Evolutionary conservation across 805 yeast genomes (phyloP), one percentile per base, ranked within the genome.

Genomic region (Myxozyma melibiosi): DNA sequence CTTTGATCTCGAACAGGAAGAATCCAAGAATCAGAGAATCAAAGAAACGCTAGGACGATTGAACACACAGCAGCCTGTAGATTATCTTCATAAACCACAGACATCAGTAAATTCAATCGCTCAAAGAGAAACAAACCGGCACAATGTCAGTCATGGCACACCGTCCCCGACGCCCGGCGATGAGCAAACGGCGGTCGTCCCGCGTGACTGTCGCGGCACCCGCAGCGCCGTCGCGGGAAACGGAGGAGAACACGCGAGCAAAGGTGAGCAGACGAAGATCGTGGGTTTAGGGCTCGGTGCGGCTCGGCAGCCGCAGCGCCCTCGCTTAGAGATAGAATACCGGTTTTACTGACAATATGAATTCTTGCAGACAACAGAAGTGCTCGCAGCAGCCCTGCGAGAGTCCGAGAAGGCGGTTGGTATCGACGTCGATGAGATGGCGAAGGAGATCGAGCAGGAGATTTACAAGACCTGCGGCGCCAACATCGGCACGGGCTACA

Each of bases 401-500:
- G 51, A 47, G 18, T 47, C 51, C 20, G 11, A 39, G 9, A n/a
- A 22, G 9, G 50, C 50, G 4, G 50, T 13, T 5, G 22, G 22
- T 11, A 42, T 25, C 22, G 48, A 53, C 42, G 38, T 47, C 35
- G 18, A 11, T 13, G 46, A 46, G 28, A 30, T 57, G 8, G 33
- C 47, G 35, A 14, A 13, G 2, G 24, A 8, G 20, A 53, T 57
- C 49, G 62, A 57, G 31, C 33, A 28, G 9, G 62, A 41, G 16
- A 44, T 59, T 5, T 59, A 41, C 37, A 27, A 27, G 35, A 30
- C 51, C 25, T 38, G n/a, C 20, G 59, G 59, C 18, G 49, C 40
- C 47, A 52, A 44, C 40, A 40, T 49, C 24, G 62, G 63, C 22
- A n/a, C 52, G 22, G 27, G 16, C 2, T 59, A 57, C 56, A 53